A percentile compares a stretch with the other conserved stretches of the same genome.
Evolutionary conservation across 495 filamentous ascomycete species (phyloP).

Genomic region (Cercophora samala): DNA sequence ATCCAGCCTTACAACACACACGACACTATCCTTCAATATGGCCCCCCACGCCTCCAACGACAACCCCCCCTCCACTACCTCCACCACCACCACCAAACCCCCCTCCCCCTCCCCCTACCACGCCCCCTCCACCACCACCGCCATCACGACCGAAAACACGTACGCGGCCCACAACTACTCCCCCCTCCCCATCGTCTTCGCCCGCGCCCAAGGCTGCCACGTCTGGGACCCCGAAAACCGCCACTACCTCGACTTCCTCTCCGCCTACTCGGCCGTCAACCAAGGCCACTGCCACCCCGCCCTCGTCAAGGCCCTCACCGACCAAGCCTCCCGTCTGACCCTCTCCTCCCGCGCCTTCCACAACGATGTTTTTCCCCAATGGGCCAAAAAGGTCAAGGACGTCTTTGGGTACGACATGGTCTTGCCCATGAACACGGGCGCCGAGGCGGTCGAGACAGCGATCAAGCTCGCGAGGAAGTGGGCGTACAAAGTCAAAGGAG

Average conservation of each 20-base stretch:
- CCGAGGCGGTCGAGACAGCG: constrained; percentile 96
- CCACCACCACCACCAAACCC: constrained; percentile 27
- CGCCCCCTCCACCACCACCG: constrained; percentile 70
- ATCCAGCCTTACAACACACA: no score
- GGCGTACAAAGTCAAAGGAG: constrained; percentile 96
- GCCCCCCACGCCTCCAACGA: constrained; percentile 54
- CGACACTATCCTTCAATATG: no score
- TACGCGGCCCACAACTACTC: constrained; percentile 99
- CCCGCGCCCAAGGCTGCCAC: constrained; percentile 73
- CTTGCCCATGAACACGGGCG: constrained; percentile 97
- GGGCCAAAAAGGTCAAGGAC: constrained; percentile 85
- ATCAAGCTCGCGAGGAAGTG: constrained; percentile 98
- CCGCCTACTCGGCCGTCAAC: constrained; percentile 96
- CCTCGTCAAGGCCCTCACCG: constrained; percentile 80
- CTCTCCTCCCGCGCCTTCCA: constrained; percentile 95
- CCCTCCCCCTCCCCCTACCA: constrained; percentile 59
- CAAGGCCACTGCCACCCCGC: constrained; percentile 98
- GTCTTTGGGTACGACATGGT: constrained; percentile 97
- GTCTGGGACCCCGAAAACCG: constrained; percentile 98
- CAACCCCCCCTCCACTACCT: constrained; percentile 14
- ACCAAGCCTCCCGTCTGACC: constrained; percentile 87
- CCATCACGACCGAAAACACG: constrained; percentile 74
- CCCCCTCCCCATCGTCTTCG: constrained; percentile 89
- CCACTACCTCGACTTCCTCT: constrained; percentile 96
- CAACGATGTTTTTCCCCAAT: constrained; percentile 97